Evolutionary conservation across 2,329 filamentous ascomycete genomes (phyloP).

Genomic region (Sclerotinia nivalis): DNA sequence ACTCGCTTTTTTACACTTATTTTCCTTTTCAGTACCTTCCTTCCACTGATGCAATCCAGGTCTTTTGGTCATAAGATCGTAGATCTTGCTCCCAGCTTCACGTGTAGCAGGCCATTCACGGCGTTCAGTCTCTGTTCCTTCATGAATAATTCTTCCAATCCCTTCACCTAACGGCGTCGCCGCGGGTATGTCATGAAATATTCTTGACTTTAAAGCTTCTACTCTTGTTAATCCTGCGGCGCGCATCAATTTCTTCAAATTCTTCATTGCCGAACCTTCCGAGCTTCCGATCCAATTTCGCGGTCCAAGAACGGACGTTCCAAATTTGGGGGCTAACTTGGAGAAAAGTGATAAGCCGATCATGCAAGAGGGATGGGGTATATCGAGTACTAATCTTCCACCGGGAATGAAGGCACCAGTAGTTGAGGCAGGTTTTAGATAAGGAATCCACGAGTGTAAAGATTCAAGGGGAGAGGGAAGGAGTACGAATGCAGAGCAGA

Average conservation of each 20-base stretch:
- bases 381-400: slow-evolving; percentile 10
- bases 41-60: not conserved
- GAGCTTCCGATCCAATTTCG: not conserved
- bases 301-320: not conserved
- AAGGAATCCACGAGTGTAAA: slow-evolving; percentile 5
- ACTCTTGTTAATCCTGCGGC: not conserved
- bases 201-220: not conserved
- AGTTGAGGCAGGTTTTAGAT: not conserved
- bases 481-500: slow-evolving; percentile 7
- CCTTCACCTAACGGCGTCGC: not conserved
- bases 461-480: not conserved
- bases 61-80: not conserved
- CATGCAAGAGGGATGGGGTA: not conserved
- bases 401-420: not conserved
- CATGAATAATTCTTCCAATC: not conserved
- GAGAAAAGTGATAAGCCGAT: not conserved
- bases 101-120: not conserved
- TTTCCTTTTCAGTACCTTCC: not conserved
- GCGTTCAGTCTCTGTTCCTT: not conserved
- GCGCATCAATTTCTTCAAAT: not conserved
- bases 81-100: not conserved
- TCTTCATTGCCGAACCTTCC: not conserved
- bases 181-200: slow-evolving; percentile 6
- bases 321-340: not conserved
- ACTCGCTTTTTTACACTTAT: not conserved